Conservation (phyloP, 1,284 basidiomycete species). For the Vanrija pseudolonga region DNA sequence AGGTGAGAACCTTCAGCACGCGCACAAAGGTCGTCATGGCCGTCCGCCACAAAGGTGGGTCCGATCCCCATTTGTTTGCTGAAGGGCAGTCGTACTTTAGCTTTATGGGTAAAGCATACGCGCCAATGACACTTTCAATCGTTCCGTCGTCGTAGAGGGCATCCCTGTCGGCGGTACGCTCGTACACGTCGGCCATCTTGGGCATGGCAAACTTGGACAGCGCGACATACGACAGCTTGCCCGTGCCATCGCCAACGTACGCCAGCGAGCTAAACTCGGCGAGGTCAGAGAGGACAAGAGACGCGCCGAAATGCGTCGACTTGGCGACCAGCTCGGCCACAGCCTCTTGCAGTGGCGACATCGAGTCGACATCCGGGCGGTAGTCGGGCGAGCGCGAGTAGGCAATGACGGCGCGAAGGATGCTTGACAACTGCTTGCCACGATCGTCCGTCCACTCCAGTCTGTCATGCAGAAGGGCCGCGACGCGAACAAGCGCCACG, state of each 20-base stretch:
- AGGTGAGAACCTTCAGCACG: conserved; percentile 21
- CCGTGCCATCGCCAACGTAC: conserved; percentile 63
- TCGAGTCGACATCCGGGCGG: conserved; percentile 74
- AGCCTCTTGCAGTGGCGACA: conserved; percentile 76
- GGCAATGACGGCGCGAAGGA: conserved; percentile 75
- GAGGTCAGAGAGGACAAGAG: conserved; percentile 73
- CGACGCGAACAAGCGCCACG: conserved; percentile 54
- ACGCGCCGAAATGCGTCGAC: conserved; percentile 57
- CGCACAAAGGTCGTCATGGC: conserved; percentile 29
- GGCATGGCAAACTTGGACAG: conserved; percentile 84
- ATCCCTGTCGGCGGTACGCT: conserved; percentile 31
- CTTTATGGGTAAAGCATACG: conserved; percentile 84
- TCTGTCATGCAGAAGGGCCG: conserved; percentile 27
- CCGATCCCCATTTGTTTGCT: conserved; percentile 77
- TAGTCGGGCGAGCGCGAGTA: conserved; percentile 81
- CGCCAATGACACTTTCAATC: conserved; percentile 74
- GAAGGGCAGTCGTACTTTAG: conserved; percentile 91
- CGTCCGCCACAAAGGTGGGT: conserved; percentile 85
- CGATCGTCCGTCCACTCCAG: conserved; percentile 56
- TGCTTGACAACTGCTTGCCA: conserved; percentile 62
- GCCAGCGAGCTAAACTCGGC: conserved; percentile 81
- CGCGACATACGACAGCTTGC: conserved; percentile 79
- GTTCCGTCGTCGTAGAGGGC: conserved; percentile 74
- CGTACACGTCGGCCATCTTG: conserved; percentile 64
- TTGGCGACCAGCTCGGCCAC: conserved; percentile 65